Evolutionary conservation across 1,284 basidiomycete genomes (phyloP), one percentile per base, ranked within the genome.

Genomic region (Leccinum fuscescens): DNA sequence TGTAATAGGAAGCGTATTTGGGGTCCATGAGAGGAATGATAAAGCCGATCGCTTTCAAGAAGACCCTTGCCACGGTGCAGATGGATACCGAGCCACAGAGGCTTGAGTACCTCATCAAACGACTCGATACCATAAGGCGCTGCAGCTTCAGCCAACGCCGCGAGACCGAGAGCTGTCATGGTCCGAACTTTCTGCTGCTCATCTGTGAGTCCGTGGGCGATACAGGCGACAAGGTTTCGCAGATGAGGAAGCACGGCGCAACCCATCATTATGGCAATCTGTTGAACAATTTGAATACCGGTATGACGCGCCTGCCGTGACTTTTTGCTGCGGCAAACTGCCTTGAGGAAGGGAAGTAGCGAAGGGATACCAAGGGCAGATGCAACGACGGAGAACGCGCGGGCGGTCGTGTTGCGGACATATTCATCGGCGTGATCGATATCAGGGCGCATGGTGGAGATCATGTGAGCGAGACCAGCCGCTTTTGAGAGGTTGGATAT

Each of bases 241-340:
- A 99, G 82, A 76, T 99, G 97, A 15, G 97, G 97, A 4, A 99
- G 84, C 37, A 99, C 92, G n/a, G 96, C 97, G 70, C 96, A 98
- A 20, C 97, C 96, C 95, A 98, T 98, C 95, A 99, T 98, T 73
- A 99, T 97, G 20, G 97, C 96, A 62, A 99, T 99, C 76, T 99
- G 97, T 78, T 99, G 97, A 20, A 99, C 94, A 67, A 99, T 99
- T 71, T 96, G 94, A 70, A 99, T 98, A 78, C 97, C 96, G 2
- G 97, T 99, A 76, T 99, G 97, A 63, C 96, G 89, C 11, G 97
- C 97, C 76, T 99, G 97, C 97, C 97, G 98, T 17, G 95, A 98
- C 79, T 99, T 99, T 78, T 99, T 99, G 60, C 94, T 96, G 60
- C 94, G 90, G 79, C 96, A 99, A 56, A 99, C 96, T 49, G 96